Evolutionary conservation across 1,284 basidiomycete species (phyloP), one percentile per base, ranked within the genome.

Genomic region (Pyrrhoderma lamaoense): DNA sequence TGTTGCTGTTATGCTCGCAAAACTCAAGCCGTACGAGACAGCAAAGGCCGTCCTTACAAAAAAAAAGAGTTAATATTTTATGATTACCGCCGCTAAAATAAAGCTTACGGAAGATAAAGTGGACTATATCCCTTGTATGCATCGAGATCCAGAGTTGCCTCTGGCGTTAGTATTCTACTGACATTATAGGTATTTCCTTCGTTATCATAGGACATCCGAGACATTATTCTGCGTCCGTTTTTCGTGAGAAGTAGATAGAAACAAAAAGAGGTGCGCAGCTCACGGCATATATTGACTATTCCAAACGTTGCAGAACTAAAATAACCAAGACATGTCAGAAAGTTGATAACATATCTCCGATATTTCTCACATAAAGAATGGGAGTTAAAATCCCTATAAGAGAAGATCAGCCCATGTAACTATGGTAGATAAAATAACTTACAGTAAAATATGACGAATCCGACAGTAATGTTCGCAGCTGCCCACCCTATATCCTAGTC

Each of bases 371-470:
- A 40, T 51, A 55, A 27, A 57, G 27, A 36, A 56, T 55, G 51
- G 52, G 58, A 51, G 47, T 52, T 38, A 43, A 36, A 8, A 56
- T 52, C 54, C 53, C 53, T 55, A 21, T 16, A 43, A 25, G 9
- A 37, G 18, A 22, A 51, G 11, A 16, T 52, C 23, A 53, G 25
- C 27, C 43, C 23, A n/a, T 43, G 34, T 39, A n/a, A 25, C n/a
- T n/a, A n/a, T n/a, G n/a, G 9, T 3, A 22, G 21, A 27, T 19
- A 3, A 19, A 23, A 16, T 45, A 38, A 58, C 68, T 57, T 51
- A 70, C 82, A 86, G 67, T 79, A 85, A 67, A 85, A 85, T 54
- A 89, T 64, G 11, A 89, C 64, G 62, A 94, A 95, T 1, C 89
- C 91, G 39, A 70, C 73, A 14, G 83, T 77, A 44, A 93, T 74